Conservation (phyloP, 2,329 filamentous ascomycete species). For the Hypoxylon sp. region DNA sequence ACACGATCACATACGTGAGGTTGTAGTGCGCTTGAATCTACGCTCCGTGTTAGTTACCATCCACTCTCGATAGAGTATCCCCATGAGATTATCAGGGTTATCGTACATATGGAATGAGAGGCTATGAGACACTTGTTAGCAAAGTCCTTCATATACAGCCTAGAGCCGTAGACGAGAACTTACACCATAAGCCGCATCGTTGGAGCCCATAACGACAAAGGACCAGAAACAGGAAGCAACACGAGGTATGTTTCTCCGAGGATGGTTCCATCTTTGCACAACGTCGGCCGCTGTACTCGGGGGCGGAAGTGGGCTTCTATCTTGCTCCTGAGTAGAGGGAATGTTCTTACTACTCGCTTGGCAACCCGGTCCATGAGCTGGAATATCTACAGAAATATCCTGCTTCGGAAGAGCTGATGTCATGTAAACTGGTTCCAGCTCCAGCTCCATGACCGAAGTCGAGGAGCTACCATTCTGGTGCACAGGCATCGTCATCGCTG, state of each 20-base stretch:
- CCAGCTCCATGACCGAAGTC: constrained; percentile 46
- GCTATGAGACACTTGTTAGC: constrained; percentile 50
- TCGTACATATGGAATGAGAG: constrained; percentile 67
- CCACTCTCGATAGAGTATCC: neutral
- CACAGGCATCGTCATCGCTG: constrained; percentile 23
- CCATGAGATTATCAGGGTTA: neutral
- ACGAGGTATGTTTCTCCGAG: constrained; percentile 64
- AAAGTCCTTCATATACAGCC: neutral
- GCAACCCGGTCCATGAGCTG: constrained; percentile 5
- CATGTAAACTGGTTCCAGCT: constrained; percentile 39
- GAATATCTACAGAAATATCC: neutral
- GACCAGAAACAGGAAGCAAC: constrained; percentile 70
- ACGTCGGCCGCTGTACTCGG: constrained; percentile 45
- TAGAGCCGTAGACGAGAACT: constrained; percentile 49
- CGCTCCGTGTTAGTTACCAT: neutral
- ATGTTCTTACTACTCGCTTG: constrained; percentile 11
- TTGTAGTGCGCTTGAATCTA: constrained; percentile 63
- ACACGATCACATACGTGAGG: constrained; percentile 64
- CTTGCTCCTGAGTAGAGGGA: constrained; percentile 20
- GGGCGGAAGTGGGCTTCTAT: constrained; percentile 36
- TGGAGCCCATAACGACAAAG: constrained; percentile 71
- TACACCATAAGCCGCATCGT: constrained; percentile 72
- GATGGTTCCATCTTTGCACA: constrained; percentile 66
- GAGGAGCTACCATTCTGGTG: constrained; percentile 43
- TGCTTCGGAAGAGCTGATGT: constrained; percentile 23